Evolutionary conservation across 352 stramenopile genomes (phyloP).

Genomic region (Blastocystis sp.): DNA sequence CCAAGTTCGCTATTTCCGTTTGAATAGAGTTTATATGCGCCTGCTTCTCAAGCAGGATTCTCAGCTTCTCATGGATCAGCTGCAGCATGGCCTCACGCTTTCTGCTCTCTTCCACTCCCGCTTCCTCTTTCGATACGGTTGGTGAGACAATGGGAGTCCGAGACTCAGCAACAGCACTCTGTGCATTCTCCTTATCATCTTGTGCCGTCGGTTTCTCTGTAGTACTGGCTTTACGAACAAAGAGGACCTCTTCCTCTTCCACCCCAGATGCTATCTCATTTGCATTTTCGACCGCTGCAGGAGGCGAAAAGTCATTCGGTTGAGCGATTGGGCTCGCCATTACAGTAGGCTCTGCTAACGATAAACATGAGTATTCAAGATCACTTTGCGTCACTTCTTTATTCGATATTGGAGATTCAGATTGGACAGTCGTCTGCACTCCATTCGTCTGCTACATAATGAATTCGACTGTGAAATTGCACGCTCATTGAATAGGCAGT

Average conservation of each 20-base stretch:
- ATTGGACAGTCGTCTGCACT: no score
- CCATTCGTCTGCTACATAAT: no score
- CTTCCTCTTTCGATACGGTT: no score
- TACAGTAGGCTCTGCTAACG: no score
- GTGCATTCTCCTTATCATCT: neutral
- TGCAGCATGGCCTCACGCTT: neutral
- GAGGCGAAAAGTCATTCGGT: neutral
- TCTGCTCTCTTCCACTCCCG: neutral
- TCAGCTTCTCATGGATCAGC: slow-evolving; percentile 20
- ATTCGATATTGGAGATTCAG: no score
- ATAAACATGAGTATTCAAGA: no score
- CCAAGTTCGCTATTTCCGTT: slow-evolving; percentile 32
- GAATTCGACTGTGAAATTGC: no score
- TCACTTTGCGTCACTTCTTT: no score
- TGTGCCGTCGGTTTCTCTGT: neutral
- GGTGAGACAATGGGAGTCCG: no score
- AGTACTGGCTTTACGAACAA: neutral
- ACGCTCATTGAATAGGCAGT: no score
- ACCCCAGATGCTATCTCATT: neutral
- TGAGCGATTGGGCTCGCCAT: no score
- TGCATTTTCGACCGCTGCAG: neutral
- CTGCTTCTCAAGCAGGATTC: slow-evolving; percentile 14
- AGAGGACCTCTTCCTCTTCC: neutral
- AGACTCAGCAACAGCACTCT: no score
- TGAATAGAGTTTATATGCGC: slow-evolving; percentile 25